Conservation (phyloP, 2,329 filamentous ascomycete species). For the Paecilomyces fulvus region DNA sequence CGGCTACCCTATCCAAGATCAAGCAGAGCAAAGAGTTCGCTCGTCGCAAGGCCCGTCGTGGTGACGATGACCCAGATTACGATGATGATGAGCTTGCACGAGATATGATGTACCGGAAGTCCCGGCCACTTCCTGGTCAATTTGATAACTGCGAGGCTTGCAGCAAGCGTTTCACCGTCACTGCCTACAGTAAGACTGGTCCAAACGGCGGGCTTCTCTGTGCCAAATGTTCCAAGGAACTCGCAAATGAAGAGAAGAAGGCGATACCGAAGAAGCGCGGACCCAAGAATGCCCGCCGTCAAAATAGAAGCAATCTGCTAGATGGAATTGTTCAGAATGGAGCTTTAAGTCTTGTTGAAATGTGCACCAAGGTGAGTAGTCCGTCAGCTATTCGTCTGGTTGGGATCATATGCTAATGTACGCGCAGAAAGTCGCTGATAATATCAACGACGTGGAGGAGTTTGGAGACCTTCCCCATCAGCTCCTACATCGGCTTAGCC, state of each 20-base stretch:
- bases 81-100: constrained; percentile 40
- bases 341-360: constrained; percentile 39
- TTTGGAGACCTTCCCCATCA: constrained; percentile 53
- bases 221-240: constrained; percentile 66
- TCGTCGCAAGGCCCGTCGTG: constrained; percentile 34
- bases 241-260: constrained; percentile 57
- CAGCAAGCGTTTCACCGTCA: constrained; percentile 83
- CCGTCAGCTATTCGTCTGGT: not conserved
- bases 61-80: constrained; percentile 32
- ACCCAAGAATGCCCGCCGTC: constrained; percentile 56
- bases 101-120: constrained; percentile 50
- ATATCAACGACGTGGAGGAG: constrained; percentile 56
- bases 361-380: constrained; percentile 48
- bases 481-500: constrained; percentile 50
- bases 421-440: constrained; percentile 49
- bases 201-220: constrained; percentile 83
- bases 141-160: constrained; percentile 82
- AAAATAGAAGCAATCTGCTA: constrained; percentile 73
- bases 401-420: constrained; percentile 10
- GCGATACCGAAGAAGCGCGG: constrained; percentile 46
- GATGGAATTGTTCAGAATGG: constrained; percentile 54
- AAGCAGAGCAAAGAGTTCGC: constrained; percentile 45
- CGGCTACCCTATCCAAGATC: constrained; percentile 36
- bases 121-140: constrained; percentile 64
- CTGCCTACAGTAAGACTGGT: constrained; percentile 73